Percentiles rank a stretch among this genome's conserved stretches.
Conservation (phyloP, 495 filamentous ascomycete genomes). For the Talaromyces adpressus region DNA sequence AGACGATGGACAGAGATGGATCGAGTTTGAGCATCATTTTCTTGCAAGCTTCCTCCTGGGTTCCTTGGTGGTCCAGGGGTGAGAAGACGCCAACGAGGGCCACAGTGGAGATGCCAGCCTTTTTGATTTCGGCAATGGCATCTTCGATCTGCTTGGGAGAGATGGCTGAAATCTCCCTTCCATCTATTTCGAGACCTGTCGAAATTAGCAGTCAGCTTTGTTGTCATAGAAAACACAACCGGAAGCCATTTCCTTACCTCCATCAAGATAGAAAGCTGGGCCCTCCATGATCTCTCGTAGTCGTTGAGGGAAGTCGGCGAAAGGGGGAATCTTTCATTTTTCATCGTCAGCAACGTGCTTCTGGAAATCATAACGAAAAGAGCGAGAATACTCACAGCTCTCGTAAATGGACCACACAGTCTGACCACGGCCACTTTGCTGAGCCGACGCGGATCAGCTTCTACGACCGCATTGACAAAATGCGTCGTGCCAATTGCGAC, state of each 20-base stretch:
- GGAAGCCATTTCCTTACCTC: conserved; percentile 12
- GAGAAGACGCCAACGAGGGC: conserved; percentile 34
- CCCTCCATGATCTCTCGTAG: conserved; percentile 29
- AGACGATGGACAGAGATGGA: conserved; percentile 27
- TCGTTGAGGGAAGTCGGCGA: conserved; percentile 33
- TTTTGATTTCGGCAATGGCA: conserved; percentile 23
- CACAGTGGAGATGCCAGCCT: conserved; percentile 20
- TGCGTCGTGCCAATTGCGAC: conserved; percentile 59
- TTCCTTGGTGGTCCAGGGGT: conserved; percentile 22
- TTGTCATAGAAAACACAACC: background rate
- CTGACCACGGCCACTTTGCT: conserved; percentile 48
- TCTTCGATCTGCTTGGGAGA: conserved; percentile 20
- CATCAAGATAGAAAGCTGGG: conserved; percentile 29
- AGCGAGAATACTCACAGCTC: conserved; percentile 12
- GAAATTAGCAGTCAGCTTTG: background rate
- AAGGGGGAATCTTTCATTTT: conserved; percentile 40
- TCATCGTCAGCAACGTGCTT: background rate
- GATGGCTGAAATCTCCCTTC: conserved; percentile 22
- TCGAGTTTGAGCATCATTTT: conserved; percentile 12
- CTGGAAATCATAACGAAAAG: background rate
- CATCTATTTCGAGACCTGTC: conserved; percentile 33
- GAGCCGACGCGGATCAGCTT: conserved; percentile 44
- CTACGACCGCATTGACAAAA: conserved; percentile 58
- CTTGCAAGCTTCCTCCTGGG: conserved; percentile 17
- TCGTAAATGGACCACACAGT: conserved; percentile 46